A percentile compares a stretch with the other conserved stretches of the same genome.
Evolutionary conservation across 306 rosid species (phyloP).

Genomic region (Gastrolobium villosum): DNA sequence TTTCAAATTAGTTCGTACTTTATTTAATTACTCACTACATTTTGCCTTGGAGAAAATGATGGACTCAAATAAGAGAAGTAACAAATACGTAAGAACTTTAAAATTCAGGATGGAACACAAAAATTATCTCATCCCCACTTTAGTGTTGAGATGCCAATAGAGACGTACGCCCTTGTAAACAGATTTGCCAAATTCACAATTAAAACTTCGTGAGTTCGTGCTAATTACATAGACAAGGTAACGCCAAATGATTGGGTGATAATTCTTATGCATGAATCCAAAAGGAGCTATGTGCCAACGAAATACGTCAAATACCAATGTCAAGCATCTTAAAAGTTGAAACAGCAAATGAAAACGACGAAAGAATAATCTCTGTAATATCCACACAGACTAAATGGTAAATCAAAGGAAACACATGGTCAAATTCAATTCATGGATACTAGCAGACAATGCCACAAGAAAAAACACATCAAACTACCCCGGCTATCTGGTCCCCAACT

Average conservation of each 20-base stretch:
- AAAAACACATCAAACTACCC: conserved; percentile 31
- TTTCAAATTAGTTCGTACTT: too few relatives aligned
- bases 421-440: conserved; percentile 21
- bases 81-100: too few relatives aligned
- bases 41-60: too few relatives aligned
- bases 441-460: conserved; percentile 30
- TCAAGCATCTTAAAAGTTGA: background rate
- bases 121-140: too few relatives aligned
- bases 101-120: too few relatives aligned
- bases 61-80: too few relatives aligned
- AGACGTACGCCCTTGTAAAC: background rate
- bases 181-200: background rate
- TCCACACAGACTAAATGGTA: conserved; percentile 5
- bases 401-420: conserved; percentile 27
- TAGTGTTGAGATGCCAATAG: too few relatives aligned
- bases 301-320: background rate
- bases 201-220: background rate
- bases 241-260: background rate
- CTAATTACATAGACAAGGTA: background rate
- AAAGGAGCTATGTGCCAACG: background rate
- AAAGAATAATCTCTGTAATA: conserved; percentile 3
- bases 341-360: background rate
- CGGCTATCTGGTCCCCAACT: conserved; percentile 32
- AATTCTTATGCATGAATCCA: conserved; percentile 11
- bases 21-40: too few relatives aligned